These are phyloP conservation scores for Pisolithus marmoratus DNA, from an alignment of 768 basidiomycete genomes.

Conservation along the genomic window DNA sequence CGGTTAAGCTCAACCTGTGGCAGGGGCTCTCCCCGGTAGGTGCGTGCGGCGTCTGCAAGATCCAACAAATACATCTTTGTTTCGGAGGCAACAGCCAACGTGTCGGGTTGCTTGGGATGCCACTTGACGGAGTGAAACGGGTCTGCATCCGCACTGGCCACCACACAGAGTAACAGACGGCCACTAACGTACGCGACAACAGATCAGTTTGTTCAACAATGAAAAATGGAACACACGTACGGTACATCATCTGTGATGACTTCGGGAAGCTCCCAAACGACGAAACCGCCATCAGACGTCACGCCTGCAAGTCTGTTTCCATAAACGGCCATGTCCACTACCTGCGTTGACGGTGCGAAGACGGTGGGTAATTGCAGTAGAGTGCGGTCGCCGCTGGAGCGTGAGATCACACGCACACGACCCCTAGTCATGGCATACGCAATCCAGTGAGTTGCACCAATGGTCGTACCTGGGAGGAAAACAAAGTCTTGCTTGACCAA, in stretches of 20 bases:
- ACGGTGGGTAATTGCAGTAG: constrained; percentile 66
- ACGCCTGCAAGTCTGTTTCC: constrained; percentile 80
- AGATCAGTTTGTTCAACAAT: neutral
- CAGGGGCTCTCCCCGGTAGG: constrained; percentile 59
- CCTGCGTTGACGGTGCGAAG: constrained; percentile 57
- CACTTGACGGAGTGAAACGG: constrained; percentile 80
- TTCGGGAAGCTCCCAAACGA: constrained; percentile 83
- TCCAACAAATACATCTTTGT: constrained; percentile 73
- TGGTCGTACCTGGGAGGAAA: constrained; percentile 81
- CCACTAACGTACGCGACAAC: constrained; percentile 40
- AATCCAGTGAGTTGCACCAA: constrained; percentile 89
- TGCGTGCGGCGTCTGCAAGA: constrained; percentile 53
- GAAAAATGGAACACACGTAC: constrained; percentile 39
- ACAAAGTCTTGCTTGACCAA: constrained; percentile 81
- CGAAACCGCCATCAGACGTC: constrained; percentile 84
- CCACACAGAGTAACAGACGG: constrained; percentile 63
- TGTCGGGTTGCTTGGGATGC: constrained; percentile 79
- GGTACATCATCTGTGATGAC: constrained; percentile 82
- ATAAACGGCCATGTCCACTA: constrained; percentile 83
- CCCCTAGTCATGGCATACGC: constrained; percentile 90
- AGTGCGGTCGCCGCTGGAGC: constrained; percentile 83
- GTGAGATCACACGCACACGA: constrained; percentile 85
- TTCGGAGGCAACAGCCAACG: constrained; percentile 78
- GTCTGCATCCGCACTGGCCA: constrained; percentile 48
- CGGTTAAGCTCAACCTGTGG: constrained; percentile 64